Conservation (phyloP, 2,329 filamentous ascomycete species). For the Colletotrichum sublineola region DNA sequence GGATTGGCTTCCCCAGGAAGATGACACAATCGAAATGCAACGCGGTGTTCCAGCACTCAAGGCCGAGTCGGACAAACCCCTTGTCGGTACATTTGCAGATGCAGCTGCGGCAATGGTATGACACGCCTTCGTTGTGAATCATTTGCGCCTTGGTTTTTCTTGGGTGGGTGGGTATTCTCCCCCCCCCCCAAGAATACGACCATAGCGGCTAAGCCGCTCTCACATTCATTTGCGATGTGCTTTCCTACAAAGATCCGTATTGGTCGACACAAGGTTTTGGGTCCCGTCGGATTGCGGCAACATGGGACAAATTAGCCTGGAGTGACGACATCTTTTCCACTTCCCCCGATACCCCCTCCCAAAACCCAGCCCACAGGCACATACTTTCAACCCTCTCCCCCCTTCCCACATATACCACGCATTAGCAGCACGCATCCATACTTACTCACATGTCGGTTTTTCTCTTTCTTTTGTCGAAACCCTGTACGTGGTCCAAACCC, state of each 20-base stretch:
- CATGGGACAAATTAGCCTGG: conserved; percentile 29
- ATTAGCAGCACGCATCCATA: conserved; percentile 18
- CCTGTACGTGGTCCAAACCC: conserved; percentile 29
- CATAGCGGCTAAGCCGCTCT: conserved; percentile 16
- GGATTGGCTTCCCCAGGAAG: conserved; percentile 67
- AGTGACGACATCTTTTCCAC: conserved; percentile 39
- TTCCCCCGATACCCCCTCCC: conserved; percentile 34
- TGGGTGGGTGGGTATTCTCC: not conserved
- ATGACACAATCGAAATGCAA: conserved; percentile 62
- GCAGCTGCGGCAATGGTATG: conserved; percentile 66
- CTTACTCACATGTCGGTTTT: conserved; percentile 36
- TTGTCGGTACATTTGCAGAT: conserved; percentile 73
- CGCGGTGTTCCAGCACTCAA: conserved; percentile 55
- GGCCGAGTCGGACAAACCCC: conserved; percentile 56
- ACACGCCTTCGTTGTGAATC: conserved; percentile 30
- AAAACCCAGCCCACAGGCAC: conserved; percentile 22
- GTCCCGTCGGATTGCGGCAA: conserved; percentile 38
- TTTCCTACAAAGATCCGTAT: conserved; percentile 20
- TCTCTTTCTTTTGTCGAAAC: conserved; percentile 28
- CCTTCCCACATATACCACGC: conserved; percentile 19
- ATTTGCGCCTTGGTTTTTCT: conserved; percentile 12
- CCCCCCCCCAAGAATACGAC: not conserved
- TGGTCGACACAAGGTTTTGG: conserved; percentile 19
- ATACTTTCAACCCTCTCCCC: conserved; percentile 24
- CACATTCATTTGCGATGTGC: conserved; percentile 6